Base-by-base conservation (phyloP, 805 yeast species). In the Candida parachauliodes region DNA sequence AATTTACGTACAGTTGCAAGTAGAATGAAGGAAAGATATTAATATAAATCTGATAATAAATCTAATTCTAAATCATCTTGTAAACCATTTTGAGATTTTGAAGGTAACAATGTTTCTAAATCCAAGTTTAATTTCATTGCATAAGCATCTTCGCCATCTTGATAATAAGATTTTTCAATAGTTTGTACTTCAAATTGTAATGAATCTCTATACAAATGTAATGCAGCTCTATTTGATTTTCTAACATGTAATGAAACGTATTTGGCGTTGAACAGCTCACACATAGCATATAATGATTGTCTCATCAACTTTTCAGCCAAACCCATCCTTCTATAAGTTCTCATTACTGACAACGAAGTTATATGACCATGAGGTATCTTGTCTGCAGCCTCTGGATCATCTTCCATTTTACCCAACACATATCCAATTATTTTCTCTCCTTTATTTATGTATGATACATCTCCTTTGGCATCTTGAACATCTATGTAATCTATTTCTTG, bases 81-180 rank as follows among this genome's bases (percentile, higher is more conserved):
- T 8, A 51, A 60, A 8, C 12, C 32, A 12, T 66, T 67, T 46
- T 78, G 80, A 44, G 73, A 74, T 29, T 60, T 59, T 41, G 76
- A 71, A 16, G 91, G 88, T 31, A 78, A 43, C 44, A 83, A 64
- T 18, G 81, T 83, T 11, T 81, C 80, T 32, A 80, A 54, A 15
- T 66, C 67, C 47, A 88, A 68, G 2, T 68, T 71, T 55, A 85
- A 85, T 55, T 79, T 80, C 98, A 93, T 93, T 28, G 93, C 83
- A 59, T 89, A 91, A 11, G 98, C 98, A 62, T 93, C 97, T 62
- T 93, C 98, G 22, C 95, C 95, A 61, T 93, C 97, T 37, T 89
- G 96, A 53, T 93, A 93, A 60, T 93, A 93, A n/a, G 83, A 75
- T 46, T 77, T 82, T 51, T 88, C 96, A 41, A 93, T 79, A 28